A percentile compares a stretch with the other conserved stretches of the same genome.
Evolutionary conservation across 1,139 yeast species (phyloP).

Genomic region (Geotrichum reessii): DNA sequence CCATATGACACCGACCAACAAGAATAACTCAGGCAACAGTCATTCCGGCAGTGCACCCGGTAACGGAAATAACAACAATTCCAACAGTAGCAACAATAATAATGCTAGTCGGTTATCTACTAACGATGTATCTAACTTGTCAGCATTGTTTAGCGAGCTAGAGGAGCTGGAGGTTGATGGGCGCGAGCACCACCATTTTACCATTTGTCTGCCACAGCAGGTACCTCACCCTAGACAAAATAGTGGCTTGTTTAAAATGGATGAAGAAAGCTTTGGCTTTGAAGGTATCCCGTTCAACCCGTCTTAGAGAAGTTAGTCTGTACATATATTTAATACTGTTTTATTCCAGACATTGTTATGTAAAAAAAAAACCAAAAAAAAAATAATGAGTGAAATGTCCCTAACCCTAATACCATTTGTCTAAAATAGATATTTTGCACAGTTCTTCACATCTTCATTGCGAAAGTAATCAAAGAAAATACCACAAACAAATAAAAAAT

Average conservation of each 20-base stretch:
- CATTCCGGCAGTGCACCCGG: neutral
- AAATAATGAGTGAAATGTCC: neutral
- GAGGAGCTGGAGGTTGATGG: slow-evolving; percentile 16
- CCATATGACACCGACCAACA: slow-evolving; percentile 19
- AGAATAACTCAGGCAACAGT: slow-evolving; percentile 18
- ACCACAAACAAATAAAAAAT: neutral
- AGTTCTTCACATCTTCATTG: neutral
- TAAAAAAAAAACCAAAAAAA: neutral
- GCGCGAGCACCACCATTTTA: slow-evolving; percentile 10
- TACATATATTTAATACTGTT: too few relatives aligned
- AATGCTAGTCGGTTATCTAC: neutral
- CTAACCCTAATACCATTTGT: neutral
- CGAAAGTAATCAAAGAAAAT: neutral
- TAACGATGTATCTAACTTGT: slow-evolving; percentile 13
- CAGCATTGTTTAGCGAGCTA: slow-evolving; percentile 12
- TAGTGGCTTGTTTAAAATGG: neutral
- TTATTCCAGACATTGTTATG: neutral
- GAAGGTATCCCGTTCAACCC: slow-evolving; percentile 21
- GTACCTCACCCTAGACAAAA: neutral
- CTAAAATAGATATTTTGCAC: too few relatives aligned
- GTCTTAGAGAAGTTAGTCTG: slow-evolving; percentile 3
- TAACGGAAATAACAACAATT: neutral
- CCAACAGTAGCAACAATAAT: neutral
- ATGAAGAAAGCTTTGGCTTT: slow-evolving; percentile 16
- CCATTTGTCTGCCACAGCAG: neutral